Evolutionary conservation across 306 rosid genomes (phyloP), one percentile per base, ranked within the genome.

Genomic region (Ochetophila trinervis): DNA sequence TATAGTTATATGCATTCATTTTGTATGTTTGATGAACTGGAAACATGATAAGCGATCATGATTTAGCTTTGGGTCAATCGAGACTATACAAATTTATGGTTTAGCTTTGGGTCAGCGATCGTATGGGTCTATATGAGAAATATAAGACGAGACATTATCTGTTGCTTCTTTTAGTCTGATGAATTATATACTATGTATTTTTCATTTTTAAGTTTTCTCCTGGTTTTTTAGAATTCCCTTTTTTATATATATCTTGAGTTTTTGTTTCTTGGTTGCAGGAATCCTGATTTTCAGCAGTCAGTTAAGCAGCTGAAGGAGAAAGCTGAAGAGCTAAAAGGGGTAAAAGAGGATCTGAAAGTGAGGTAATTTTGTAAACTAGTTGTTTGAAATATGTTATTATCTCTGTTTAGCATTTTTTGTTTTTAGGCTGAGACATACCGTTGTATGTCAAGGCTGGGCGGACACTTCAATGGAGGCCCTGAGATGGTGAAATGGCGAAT

Each of bases 391-490:
- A 56, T 80, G 65, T 53, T 4, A 17, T 55, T 10, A 20, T 20
- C 9, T 58, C 48, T 11, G 51, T 72, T 70, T 61, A 32, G 37
- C 48, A 14, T 63, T 55, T 64, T 69, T 79, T 60, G 50, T 81
- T 66, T 69, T 65, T 79, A 79, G 90, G 94, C 88, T 86, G 89
- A 84, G 98, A 84, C 94, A 84, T 93, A 89, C 98, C 61, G 54
- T 83, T 87, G 91, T 93, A 89, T 92, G 98, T 92, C 96, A 87
- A 92, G 89, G 92, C 96, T 86, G 83, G 86, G 60, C 72, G 75
- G 80, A 80, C 76, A 74, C 88, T 82, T 83, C 78, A 82, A 72
- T 76, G 96, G 86, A 64, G 74, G 89, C 83, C 72, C 89, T 93
- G 87, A 90, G 87, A 87, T 75, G 87, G 84, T 90, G 88, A 88